phyloP scores from a whole-genome alignment of 768 basidiomycete genomes.

The Chalciporus sphaerocephalus region DNA sequence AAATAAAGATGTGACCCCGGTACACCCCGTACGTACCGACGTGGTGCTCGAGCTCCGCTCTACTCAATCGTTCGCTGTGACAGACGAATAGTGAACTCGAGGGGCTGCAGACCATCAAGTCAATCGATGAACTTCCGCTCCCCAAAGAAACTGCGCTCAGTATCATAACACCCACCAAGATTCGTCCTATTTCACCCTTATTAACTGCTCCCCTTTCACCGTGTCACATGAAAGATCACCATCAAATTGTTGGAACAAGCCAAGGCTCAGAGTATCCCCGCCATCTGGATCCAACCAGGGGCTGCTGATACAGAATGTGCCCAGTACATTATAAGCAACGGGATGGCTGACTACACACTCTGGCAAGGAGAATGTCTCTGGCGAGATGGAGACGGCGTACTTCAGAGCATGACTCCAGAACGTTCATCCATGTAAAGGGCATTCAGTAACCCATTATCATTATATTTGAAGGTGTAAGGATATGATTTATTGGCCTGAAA shows the following conservation, averaged over 20 bases:
- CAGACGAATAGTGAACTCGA: slow-evolving; percentile 72
- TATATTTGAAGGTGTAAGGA: neutral
- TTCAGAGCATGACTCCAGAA: slow-evolving; percentile 22
- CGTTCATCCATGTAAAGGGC: slow-evolving; percentile 17
- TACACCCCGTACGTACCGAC: slow-evolving; percentile 58
- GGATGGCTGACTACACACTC: slow-evolving; percentile 63
- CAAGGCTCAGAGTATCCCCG: slow-evolving; percentile 63
- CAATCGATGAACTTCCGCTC: slow-evolving; percentile 51
- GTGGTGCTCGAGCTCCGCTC: neutral
- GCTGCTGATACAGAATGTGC: slow-evolving; percentile 66
- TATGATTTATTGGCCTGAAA: neutral
- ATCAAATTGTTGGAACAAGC: slow-evolving; percentile 62
- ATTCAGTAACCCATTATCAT: neutral
- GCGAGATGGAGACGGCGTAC: slow-evolving; percentile 63
- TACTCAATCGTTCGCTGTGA: neutral
- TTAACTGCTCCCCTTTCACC: neutral
- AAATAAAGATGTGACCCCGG: slow-evolving; percentile 57
- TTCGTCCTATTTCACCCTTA: slow-evolving; percentile 16
- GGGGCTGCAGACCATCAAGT: slow-evolving; percentile 52
- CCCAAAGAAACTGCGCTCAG: slow-evolving; percentile 71
- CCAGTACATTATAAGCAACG: slow-evolving; percentile 61
- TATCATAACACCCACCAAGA: slow-evolving; percentile 75
- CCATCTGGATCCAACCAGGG: slow-evolving; percentile 88
- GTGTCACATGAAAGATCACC: slow-evolving; percentile 52
- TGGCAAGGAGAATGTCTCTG: slow-evolving; percentile 82